These are phyloP conservation scores for Penicillium egyptiacum DNA, from an alignment of 495 filamentous ascomycete genomes.

Conservation along the genomic window DNA sequence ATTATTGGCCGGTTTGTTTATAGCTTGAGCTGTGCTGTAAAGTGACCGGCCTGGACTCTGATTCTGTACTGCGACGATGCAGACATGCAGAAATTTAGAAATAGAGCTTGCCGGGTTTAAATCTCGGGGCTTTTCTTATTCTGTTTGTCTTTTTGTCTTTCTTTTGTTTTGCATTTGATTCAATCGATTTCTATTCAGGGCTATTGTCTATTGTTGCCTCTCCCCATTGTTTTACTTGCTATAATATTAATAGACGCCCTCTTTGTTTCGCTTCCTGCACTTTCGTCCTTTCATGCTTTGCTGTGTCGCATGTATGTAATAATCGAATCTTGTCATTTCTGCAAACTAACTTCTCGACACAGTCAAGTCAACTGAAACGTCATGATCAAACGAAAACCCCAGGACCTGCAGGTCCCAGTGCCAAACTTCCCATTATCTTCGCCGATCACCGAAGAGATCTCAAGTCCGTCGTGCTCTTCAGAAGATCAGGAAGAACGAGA, in stretches of 20 bases:
- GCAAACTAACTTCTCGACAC: neutral
- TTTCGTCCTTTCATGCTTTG: constrained; percentile 2
- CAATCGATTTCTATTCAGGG: constrained; percentile 9
- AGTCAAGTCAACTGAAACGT: constrained; percentile 4
- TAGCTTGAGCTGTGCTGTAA: constrained; percentile 12
- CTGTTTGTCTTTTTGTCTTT: constrained; percentile 6
- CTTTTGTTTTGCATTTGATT: constrained; percentile 8
- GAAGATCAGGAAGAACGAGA: constrained; percentile 33
- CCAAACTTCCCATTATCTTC: constrained; percentile 47
- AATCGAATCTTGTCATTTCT: neutral
- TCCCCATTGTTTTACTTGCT: constrained; percentile 26
- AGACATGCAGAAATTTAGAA: constrained; percentile 7
- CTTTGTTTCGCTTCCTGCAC: constrained; percentile 11
- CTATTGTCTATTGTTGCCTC: constrained; percentile 8
- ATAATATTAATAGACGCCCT: constrained; percentile 25
- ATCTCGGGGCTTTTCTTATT: constrained; percentile 1
- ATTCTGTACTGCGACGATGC: constrained; percentile 1
- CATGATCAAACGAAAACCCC: constrained; percentile 31
- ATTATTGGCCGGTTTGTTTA: constrained; percentile 10
- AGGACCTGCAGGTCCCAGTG: constrained; percentile 33
- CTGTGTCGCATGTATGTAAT: constrained; percentile 22
- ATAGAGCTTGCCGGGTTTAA: constrained; percentile 5
- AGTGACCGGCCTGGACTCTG: constrained; percentile 6
- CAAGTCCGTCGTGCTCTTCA: constrained; percentile 39
- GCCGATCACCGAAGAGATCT: constrained; percentile 46